A percentile compares a stretch with the other conserved stretches of the same genome.
Evolutionary conservation across 805 yeast genomes (phyloP).

Genomic region (Myxozyma sirexii): DNA sequence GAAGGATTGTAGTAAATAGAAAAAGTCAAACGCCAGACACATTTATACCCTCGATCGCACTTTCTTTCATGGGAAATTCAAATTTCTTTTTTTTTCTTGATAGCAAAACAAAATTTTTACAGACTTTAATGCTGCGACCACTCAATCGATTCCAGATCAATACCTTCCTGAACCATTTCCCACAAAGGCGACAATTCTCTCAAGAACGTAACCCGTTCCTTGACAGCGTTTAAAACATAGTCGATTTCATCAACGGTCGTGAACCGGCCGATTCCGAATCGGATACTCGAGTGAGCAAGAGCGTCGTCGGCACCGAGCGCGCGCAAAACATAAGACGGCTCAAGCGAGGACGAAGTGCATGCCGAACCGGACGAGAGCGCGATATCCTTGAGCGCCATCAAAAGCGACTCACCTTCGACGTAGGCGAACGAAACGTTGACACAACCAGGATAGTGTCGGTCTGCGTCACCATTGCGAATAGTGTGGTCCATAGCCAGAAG

Average conservation of each 20-base stretch:
- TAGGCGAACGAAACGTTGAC: conserved; percentile 96
- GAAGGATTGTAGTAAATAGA: background rate
- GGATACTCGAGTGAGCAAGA: conserved; percentile 94
- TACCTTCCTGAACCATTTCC: conserved; percentile 99
- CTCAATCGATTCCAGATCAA: conserved; percentile 88
- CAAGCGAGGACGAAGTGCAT: conserved; percentile 97
- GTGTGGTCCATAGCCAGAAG: conserved; percentile 85
- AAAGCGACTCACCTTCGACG: conserved; percentile 94
- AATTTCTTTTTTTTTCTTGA: too few relatives aligned
- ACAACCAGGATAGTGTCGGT: conserved; percentile 84
- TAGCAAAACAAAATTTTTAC: background rate
- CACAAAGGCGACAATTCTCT: conserved; percentile 93
- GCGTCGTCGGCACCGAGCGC: conserved; percentile 97
- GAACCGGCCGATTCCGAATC: conserved; percentile 96
- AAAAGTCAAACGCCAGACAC: background rate
- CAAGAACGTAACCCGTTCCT: conserved; percentile 85
- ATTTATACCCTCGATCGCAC: background rate
- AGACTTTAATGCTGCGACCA: conserved; percentile 87
- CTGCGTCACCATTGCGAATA: conserved; percentile 80
- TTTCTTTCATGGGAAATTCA: too few relatives aligned
- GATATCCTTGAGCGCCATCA: conserved; percentile 97
- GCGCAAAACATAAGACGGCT: conserved; percentile 94
- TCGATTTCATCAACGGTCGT: conserved; percentile 96
- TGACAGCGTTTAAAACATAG: conserved; percentile 85
- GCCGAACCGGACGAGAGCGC: conserved; percentile 97